Conservation (phyloP, 129 eudicot genomes). For the Saussurea involucrata region DNA sequence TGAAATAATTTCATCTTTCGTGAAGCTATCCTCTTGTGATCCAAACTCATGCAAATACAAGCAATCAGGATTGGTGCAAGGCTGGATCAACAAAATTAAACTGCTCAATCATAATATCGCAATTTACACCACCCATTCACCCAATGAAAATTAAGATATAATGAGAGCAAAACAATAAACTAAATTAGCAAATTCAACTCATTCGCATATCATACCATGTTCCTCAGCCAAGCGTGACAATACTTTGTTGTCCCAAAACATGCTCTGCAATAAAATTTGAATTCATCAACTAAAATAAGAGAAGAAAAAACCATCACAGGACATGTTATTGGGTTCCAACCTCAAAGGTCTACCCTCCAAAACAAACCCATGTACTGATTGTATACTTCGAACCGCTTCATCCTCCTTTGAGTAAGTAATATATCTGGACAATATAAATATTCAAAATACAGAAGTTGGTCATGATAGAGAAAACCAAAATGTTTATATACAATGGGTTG, state of each 20-base stretch:
- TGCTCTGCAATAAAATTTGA: conserved; percentile 62
- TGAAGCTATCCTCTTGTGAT: conserved; percentile 92
- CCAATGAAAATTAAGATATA: background rate
- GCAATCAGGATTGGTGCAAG: conserved; percentile 97
- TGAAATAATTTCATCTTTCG: conserved; percentile 94
- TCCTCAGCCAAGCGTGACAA: conserved; percentile 98
- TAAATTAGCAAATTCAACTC: background rate
- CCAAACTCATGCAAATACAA: conserved; percentile 97
- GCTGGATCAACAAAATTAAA: conserved; percentile 52
- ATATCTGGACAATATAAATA: conserved; percentile 52
- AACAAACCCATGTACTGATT: conserved; percentile 83
- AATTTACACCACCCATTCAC: background rate
- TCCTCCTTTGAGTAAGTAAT: conserved; percentile 93
- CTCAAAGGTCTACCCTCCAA: conserved; percentile 91
- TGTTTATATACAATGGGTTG: background rate
- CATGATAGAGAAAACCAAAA: background rate
- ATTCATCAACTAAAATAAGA: conserved; percentile 2
- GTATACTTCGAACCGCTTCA: conserved; percentile 97
- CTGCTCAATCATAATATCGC: background rate
- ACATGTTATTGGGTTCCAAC: conserved; percentile 37
- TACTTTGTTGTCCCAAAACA: conserved; percentile 99
- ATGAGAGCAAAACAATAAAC: background rate
- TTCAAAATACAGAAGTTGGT: background rate
- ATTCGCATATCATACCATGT: conserved; percentile 52
- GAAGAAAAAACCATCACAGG: background rate